Base-by-base conservation (phyloP, 345 rosid genomes). In the Mercurialis annua region DNA sequence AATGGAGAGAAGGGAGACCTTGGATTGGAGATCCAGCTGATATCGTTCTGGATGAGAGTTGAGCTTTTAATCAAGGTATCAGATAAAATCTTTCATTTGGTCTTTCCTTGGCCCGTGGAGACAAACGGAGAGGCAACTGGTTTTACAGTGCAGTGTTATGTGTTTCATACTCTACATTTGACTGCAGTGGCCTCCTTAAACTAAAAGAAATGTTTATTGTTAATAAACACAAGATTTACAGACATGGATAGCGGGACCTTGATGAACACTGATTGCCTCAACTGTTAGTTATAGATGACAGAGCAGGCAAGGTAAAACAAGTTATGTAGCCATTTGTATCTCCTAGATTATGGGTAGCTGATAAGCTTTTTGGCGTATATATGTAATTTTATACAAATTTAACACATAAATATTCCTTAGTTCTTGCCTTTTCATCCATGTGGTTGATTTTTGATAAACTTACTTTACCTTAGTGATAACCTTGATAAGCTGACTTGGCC, bases 21-120 rank as follows among this genome's bases (percentile, higher is more conserved):
- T 94, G 99, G 99, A 83, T 85, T 2, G 98, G 99, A 61, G 99
- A 94, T 79, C 99, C 98, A 10, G 98, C 99, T 16, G 99, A 94
- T 76, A 74, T 94, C 52, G 86, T 69, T 70, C 84, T 94, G 16
- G 92, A 87, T 53, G 89, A 83, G 36, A 76, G 74, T 43, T 61
- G 17, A 26, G 31, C 75, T 74, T 78, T 72, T 55, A 72, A 31
- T 30, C 26, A 6, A 46, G 30, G 46, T 12, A 29, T 67, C 43
- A 67, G 12, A 30, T 59, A 64, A 29, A 18, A 14, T 11, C 1
- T 42, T 61, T 42, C 57, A 54, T 60, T 49, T 54, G 54, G 48
- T 59, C 29, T 24, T 40, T 15, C 18, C 27, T 23, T 36, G 47
- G 24, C 58, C 58, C 50, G 21, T n/a, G 52, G 47, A 34, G 44